phyloP scores from a whole-genome alignment of 2,329 filamentous ascomycete genomes.

The Fusarium sp. region DNA sequence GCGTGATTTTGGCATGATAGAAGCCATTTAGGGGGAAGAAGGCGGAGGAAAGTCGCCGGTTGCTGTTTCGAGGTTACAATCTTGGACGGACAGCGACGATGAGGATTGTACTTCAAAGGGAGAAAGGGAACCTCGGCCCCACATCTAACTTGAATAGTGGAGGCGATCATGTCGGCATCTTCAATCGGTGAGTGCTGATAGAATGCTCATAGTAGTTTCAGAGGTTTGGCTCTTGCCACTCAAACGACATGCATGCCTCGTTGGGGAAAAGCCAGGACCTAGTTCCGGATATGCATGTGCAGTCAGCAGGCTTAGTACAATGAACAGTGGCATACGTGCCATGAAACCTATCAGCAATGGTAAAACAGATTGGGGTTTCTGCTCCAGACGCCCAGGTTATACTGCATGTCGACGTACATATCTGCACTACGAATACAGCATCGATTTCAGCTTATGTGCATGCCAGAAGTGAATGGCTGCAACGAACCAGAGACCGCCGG shows the following conservation, averaged over 20 bases:
- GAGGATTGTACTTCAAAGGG: too few species aligned
- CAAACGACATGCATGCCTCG: neutral
- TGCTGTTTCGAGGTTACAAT: neutral
- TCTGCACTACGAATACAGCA: neutral
- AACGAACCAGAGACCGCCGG: constrained; percentile 11
- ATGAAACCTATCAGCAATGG: neutral
- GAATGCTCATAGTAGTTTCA: neutral
- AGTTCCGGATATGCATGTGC: neutral
- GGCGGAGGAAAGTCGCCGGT: neutral
- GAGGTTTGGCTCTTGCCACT: neutral
- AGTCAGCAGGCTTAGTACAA: constrained; percentile 1
- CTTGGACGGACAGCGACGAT: neutral
- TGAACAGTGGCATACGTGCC: neutral
- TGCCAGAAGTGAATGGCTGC: neutral
- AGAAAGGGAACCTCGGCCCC: neutral
- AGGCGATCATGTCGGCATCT: neutral
- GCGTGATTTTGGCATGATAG: neutral
- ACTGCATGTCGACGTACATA: neutral
- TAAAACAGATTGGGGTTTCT: neutral
- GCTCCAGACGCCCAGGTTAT: neutral
- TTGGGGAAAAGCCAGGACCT: neutral
- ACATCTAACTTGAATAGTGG: neutral
- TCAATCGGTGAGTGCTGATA: neutral
- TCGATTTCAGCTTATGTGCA: constrained; percentile 2
- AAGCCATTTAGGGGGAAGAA: too few species aligned